Conservation (phyloP, 768 basidiomycete genomes). For the Russula foetens region DNA sequence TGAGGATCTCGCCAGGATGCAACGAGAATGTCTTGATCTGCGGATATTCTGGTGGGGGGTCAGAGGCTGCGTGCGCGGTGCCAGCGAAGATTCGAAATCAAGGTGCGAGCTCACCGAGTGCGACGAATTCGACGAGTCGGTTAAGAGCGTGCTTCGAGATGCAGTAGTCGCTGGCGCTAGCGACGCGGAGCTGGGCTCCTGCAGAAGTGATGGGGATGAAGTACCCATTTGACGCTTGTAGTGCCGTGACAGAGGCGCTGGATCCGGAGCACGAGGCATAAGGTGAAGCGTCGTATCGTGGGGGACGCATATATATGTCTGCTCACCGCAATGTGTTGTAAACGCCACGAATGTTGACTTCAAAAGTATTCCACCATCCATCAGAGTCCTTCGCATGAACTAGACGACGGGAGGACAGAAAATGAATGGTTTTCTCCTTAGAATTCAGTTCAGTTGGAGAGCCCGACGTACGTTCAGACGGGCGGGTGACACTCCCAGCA, state of each 20-base stretch:
- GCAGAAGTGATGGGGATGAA: slow-evolving; percentile 2
- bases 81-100: not conserved
- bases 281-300: not conserved
- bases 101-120: not conserved
- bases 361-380: slow-evolving; percentile 23
- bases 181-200: not conserved
- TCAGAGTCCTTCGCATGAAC: slow-evolving; percentile 16
- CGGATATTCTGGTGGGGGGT: not conserved
- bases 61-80: not conserved
- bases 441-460: not conserved
- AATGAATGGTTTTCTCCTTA: not conserved
- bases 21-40: slow-evolving; percentile 7
- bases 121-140: slow-evolving; percentile 7
- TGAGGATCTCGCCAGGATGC: slow-evolving; percentile 3
- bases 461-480: not conserved
- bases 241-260: not conserved
- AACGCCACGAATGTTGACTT: slow-evolving; percentile 22
- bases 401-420: not conserved
- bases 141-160: slow-evolving; percentile 5
- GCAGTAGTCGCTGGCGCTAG: slow-evolving; percentile 1
- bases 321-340: slow-evolving; percentile 23
- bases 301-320: not conserved
- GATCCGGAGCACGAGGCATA: too few relatives aligned
- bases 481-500: not conserved
- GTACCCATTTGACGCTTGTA: slow-evolving; percentile 1